Conservation (phyloP, 495 filamentous ascomycete species). For the Astrothelium subdiscretum region DNA sequence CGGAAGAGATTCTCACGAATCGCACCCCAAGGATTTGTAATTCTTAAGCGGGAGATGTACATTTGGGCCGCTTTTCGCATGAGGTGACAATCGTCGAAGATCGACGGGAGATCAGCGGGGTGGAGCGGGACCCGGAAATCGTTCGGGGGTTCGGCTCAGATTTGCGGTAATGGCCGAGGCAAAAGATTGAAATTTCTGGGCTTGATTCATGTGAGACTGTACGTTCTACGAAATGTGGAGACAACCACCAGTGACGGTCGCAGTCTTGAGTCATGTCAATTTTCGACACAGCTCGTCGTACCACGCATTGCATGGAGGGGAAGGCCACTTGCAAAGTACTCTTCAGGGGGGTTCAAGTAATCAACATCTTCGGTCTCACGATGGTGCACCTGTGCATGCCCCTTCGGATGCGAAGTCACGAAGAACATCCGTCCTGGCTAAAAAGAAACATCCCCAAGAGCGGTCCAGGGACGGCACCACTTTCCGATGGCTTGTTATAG, state of each 20-base stretch:
- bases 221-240: neutral
- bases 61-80: neutral
- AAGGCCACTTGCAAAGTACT: neutral
- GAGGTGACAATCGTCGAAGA: neutral
- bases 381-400: too few relatives aligned
- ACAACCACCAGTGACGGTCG: neutral
- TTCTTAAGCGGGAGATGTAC: neutral
- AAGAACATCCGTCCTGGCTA: too few relatives aligned
- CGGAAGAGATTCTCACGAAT: neutral
- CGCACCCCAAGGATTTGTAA: neutral
- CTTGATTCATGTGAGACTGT: neutral
- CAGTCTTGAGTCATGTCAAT: neutral
- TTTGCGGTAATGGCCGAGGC: neutral
- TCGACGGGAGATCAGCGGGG: neutral
- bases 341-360: neutral
- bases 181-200: neutral
- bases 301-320: neutral
- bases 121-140: neutral
- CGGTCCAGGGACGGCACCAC: too few relatives aligned
- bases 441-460: too few relatives aligned
- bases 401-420: too few relatives aligned
- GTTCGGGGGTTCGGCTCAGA: neutral
- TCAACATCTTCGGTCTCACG: too few relatives aligned
- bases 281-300: too few relatives aligned
- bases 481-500: neutral